Conservation (phyloP, 345 rosid genomes). For the Syzygium jambos region DNA sequence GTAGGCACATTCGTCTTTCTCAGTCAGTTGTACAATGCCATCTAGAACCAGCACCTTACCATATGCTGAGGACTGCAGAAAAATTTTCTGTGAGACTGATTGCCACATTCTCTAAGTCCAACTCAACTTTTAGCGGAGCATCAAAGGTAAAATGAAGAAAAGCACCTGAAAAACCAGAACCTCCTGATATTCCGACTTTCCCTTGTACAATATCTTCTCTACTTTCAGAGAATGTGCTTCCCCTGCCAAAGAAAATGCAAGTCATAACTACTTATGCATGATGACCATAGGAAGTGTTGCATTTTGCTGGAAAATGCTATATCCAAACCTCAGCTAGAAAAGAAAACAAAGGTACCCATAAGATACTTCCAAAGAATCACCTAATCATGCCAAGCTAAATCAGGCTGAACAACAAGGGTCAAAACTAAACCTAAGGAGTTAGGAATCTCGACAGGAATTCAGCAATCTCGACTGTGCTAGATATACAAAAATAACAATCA, state of each 20-base stretch:
- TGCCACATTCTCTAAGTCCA: background rate
- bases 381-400: background rate
- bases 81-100: background rate
- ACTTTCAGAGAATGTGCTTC: slow-evolving; percentile 94
- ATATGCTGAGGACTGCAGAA: slow-evolving; percentile 66
- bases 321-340: background rate
- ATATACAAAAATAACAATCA: background rate
- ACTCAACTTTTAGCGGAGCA: background rate
- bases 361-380: background rate
- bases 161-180: slow-evolving; percentile 83
- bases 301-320: background rate
- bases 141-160: background rate
- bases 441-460: background rate
- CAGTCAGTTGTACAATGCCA: slow-evolving; percentile 90
- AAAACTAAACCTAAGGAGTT: background rate
- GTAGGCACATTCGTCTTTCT: slow-evolving; percentile 95
- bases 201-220: slow-evolving; percentile 55
- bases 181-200: slow-evolving; percentile 84
- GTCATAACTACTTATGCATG: background rate
- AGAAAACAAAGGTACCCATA: background rate
- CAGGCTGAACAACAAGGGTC: background rate
- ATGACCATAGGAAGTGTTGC: background rate
- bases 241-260: slow-evolving; percentile 35
- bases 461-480: background rate
- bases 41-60: slow-evolving; percentile 99